Percentiles rank a stretch among this genome's conserved stretches.
These are phyloP conservation scores for Solanum okadae DNA, from an alignment of 257 asterid species.

Conservation along the genomic window DNA sequence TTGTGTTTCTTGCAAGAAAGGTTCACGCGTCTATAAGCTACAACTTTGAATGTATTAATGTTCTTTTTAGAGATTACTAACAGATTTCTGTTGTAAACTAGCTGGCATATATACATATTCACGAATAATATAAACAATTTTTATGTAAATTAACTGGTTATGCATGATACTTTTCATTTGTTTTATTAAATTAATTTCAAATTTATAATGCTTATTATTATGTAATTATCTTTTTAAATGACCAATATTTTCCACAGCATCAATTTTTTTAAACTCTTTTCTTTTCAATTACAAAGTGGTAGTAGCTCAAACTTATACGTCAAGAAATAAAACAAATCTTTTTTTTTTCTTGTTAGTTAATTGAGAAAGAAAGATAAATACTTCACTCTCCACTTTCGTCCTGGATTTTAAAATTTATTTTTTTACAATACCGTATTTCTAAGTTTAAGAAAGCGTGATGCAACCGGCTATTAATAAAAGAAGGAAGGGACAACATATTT, in stretches of 20 bases:
- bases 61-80: background rate
- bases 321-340: too few species aligned
- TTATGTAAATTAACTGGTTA: background rate
- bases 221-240: background rate
- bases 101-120: background rate
- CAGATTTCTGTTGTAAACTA: background rate
- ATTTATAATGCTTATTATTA: background rate
- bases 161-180: background rate
- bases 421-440: background rate
- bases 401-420: too few species aligned
- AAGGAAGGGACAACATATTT: background rate
- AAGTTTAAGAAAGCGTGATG: background rate
- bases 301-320: too few species aligned
- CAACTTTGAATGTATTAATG: background rate
- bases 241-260: background rate
- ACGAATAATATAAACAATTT: background rate
- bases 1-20: conserved; percentile 10
- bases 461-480: background rate
- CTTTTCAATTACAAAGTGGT: too few species aligned
- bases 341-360: too few species aligned
- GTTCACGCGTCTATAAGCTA: background rate
- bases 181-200: too few species aligned
- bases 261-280: too few species aligned
- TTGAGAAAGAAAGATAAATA: background rate
- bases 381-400: background rate